phyloP scores from a whole-genome alignment of 139 green algal genomes.

The Astrephomene gubernaculifera region DNA sequence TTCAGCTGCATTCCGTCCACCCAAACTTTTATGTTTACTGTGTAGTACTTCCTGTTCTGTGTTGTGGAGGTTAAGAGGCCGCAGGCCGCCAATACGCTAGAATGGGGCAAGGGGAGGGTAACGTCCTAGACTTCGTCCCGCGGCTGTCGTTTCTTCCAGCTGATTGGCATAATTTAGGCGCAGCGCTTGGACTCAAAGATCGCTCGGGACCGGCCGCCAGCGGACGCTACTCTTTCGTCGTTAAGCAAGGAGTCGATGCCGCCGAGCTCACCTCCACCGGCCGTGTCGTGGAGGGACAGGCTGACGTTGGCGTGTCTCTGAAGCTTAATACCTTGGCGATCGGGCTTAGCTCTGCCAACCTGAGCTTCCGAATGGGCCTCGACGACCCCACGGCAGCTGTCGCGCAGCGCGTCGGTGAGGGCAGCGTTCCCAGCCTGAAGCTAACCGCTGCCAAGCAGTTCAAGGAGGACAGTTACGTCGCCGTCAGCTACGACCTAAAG shows the following conservation, averaged over 20 bases:
- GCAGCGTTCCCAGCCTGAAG: constrained; percentile 53
- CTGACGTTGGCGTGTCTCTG: constrained; percentile 52
- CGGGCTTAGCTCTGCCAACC: constrained; percentile 55
- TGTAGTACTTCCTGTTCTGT: no score
- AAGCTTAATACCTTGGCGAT: constrained; percentile 50
- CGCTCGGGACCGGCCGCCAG: constrained; percentile 36
- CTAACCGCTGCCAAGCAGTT: constrained; percentile 55
- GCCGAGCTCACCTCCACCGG: constrained; percentile 41
- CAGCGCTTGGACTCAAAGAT: constrained; percentile 42
- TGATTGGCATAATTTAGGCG: constrained; percentile 55
- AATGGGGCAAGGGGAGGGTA: constrained; percentile 37
- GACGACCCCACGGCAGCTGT: constrained; percentile 52
- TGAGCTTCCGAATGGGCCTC: constrained; percentile 45
- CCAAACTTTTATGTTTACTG: no score
- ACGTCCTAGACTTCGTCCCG: constrained; percentile 63
- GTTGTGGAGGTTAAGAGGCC: background rate
- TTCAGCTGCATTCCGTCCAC: no score
- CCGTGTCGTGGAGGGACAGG: constrained; percentile 49
- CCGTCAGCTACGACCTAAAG: constrained; percentile 59
- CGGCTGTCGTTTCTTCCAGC: constrained; percentile 48
- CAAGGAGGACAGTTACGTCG: constrained; percentile 49
- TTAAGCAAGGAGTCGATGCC: constrained; percentile 57
- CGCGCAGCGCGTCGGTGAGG: constrained; percentile 34
- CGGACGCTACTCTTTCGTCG: constrained; percentile 53
- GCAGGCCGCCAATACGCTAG: constrained; percentile 2